These are phyloP conservation scores for Alliaria petiolata DNA, from an alignment of 345 rosid species.

Conservation along the genomic window DNA sequence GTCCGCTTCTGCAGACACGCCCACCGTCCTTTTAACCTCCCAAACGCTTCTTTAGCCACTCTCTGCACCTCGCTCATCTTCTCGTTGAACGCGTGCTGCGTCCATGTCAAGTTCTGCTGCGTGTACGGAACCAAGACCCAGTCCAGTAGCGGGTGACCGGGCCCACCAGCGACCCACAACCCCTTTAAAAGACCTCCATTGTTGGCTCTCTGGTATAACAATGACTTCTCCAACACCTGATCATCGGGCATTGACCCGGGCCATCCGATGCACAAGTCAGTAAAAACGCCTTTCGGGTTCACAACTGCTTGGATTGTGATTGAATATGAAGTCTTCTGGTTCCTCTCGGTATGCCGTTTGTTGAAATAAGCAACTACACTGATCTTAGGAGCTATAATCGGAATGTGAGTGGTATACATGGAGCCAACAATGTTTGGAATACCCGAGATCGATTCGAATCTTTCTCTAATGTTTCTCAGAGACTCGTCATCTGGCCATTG, in stretches of 20 bases:
- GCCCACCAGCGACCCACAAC: constrained; percentile 67
- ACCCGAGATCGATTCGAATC: constrained; percentile 50
- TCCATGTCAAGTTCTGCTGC: constrained; percentile 75
- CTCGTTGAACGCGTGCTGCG: constrained; percentile 79
- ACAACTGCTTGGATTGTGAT: constrained; percentile 77
- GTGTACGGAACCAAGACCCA: constrained; percentile 82
- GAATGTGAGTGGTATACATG: constrained; percentile 81
- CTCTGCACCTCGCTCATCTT: constrained; percentile 62
- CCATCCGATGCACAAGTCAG: constrained; percentile 88
- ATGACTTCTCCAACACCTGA: constrained; percentile 73
- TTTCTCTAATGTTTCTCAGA: constrained; percentile 38
- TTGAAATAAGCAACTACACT: constrained; percentile 76
- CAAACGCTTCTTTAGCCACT: constrained; percentile 63
- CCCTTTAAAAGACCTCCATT: constrained; percentile 58
- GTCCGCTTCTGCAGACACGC: constrained; percentile 75
- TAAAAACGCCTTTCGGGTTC: constrained; percentile 60
- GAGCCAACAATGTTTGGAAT: constrained; percentile 71
- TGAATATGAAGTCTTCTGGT: constrained; percentile 69
- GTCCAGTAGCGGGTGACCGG: constrained; percentile 64
- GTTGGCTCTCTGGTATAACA: constrained; percentile 62
- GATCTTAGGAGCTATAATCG: constrained; percentile 74
- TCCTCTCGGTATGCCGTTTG: constrained; percentile 73
- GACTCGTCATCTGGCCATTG: constrained; percentile 79
- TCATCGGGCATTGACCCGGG: constrained; percentile 87
- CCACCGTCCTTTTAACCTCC: constrained; percentile 74